Evolutionary conservation across 257 asterid genomes (phyloP).

Genomic region (Parsonsia alboflavescens): DNA sequence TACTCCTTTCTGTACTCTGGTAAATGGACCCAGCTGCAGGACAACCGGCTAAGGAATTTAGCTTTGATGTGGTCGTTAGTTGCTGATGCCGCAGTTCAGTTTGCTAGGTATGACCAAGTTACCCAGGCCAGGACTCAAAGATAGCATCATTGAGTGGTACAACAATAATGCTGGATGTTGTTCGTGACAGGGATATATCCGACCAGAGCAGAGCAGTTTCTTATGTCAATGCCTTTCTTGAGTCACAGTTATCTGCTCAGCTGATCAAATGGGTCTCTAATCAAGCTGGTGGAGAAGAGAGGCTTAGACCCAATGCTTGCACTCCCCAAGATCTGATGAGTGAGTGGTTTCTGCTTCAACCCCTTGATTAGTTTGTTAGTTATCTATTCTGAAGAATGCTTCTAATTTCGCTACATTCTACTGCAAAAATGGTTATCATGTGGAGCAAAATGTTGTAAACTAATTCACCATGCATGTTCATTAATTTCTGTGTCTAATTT

Average conservation of each 20-base stretch:
- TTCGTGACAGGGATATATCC: slow-evolving; percentile 43
- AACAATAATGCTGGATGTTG: slow-evolving; percentile 25
- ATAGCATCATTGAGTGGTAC: slow-evolving; percentile 15
- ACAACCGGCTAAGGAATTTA: slow-evolving; percentile 36
- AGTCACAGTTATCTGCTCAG: slow-evolving; percentile 49
- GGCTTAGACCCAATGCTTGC: slow-evolving; percentile 26
- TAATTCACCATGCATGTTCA: background rate
- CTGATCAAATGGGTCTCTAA: slow-evolving; percentile 46
- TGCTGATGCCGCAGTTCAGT: slow-evolving; percentile 52
- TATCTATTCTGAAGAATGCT: slow-evolving; percentile 3
- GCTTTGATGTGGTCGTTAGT: slow-evolving; percentile 65
- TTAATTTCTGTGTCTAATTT: background rate
- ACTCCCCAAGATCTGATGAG: slow-evolving; percentile 63
- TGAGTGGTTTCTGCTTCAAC: slow-evolving; percentile 34
- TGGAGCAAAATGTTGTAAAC: background rate
- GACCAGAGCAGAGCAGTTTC: slow-evolving; percentile 48
- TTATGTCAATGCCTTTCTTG: slow-evolving; percentile 49
- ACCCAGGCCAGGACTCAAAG: slow-evolving; percentile 9
- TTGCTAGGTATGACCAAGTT: slow-evolving; percentile 49
- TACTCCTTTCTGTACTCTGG: slow-evolving; percentile 43
- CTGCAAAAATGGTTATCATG: background rate
- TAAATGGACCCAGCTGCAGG: slow-evolving; percentile 44
- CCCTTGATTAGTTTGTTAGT: slow-evolving; percentile 9
- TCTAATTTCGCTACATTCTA: background rate
- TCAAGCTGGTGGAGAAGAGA: slow-evolving; percentile 36